phyloP scores from a whole-genome alignment of 2,329 filamentous ascomycete genomes.

The Cytospora schulzeri region DNA sequence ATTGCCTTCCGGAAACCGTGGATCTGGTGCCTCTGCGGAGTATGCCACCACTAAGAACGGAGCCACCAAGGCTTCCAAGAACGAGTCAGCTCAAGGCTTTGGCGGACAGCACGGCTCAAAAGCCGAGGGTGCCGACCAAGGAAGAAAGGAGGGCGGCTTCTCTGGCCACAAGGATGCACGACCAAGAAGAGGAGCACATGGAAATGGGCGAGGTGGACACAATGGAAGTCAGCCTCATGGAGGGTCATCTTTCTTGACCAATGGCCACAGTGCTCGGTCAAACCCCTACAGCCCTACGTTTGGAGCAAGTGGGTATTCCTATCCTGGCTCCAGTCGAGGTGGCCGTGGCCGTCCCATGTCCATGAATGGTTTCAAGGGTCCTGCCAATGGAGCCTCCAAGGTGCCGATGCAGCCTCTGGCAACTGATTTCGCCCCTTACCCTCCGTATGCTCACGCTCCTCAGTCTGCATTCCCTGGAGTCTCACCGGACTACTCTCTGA shows the following conservation, averaged over 20 bases:
- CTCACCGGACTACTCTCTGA: conserved; percentile 31
- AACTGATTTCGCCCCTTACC: conserved; percentile 40
- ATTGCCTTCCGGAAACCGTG: conserved; percentile 18
- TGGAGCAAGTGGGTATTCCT: conserved; percentile 14
- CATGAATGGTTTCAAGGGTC: conserved; percentile 23
- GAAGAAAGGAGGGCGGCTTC: conserved; percentile 25
- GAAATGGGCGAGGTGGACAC: conserved; percentile 24
- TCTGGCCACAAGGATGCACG: conserved; percentile 21
- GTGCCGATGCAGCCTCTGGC: conserved; percentile 36
- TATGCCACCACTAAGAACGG: conserved; percentile 22
- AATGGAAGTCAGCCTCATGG: conserved; percentile 22
- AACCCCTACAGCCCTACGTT: conserved; percentile 18
- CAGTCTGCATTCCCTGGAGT: conserved; percentile 54
- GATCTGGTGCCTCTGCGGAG: conserved; percentile 16
- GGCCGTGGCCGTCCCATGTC: conserved; percentile 39
- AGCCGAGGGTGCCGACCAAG: conserved; percentile 20
- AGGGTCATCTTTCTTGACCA: conserved; percentile 22
- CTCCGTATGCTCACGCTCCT: conserved; percentile 49
- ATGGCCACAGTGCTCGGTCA: conserved; percentile 23
- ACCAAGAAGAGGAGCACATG: conserved; percentile 24
- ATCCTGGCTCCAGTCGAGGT: conserved; percentile 39
- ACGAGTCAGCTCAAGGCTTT: conserved; percentile 10
- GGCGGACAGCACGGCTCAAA: conserved; percentile 12
- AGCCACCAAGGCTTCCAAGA: conserved; percentile 21
- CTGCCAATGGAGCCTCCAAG: conserved; percentile 30